phyloP scores from a whole-genome alignment of 2,329 filamentous ascomycete genomes.

The Fusarium paranaense region DNA sequence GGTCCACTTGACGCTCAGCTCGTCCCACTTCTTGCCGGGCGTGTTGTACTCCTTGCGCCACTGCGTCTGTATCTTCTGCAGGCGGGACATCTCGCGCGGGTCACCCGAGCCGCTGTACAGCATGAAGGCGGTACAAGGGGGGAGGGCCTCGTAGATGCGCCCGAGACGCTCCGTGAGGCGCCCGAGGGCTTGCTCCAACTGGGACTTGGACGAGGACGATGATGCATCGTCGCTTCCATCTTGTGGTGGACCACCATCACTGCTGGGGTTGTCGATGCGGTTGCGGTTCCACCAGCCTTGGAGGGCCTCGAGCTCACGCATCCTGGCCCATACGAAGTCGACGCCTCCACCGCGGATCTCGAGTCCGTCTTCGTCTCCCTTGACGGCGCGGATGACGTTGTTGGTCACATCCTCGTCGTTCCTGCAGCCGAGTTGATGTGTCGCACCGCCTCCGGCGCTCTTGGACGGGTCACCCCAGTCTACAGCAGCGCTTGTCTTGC shows the following conservation, averaged over 20 bases:
- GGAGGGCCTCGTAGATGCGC: constrained; percentile 68
- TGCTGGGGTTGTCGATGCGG: constrained; percentile 52
- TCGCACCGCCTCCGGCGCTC: constrained; percentile 67
- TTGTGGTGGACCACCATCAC: constrained; percentile 50
- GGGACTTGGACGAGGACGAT: constrained; percentile 20
- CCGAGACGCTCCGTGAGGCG: constrained; percentile 62
- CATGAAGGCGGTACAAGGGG: constrained; percentile 74
- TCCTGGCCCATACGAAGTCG: constrained; percentile 75
- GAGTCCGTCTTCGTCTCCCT: constrained; percentile 67
- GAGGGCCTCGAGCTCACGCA: constrained; percentile 73
- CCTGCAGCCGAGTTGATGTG: constrained; percentile 66
- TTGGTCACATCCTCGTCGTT: constrained; percentile 69
- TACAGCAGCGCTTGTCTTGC: constrained; percentile 78
- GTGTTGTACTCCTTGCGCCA: constrained; percentile 74
- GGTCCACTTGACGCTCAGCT: constrained; percentile 75
- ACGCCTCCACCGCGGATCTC: constrained; percentile 70
- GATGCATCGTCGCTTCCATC: constrained; percentile 24
- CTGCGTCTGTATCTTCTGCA: constrained; percentile 70
- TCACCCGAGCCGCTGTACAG: constrained; percentile 75
- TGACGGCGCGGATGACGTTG: constrained; percentile 68
- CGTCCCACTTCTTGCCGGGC: constrained; percentile 73
- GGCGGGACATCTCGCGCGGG: constrained; percentile 72
- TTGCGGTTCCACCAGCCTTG: constrained; percentile 77
- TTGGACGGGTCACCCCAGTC: constrained; percentile 87
- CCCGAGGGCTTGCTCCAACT: constrained; percentile 60